A percentile compares a stretch with the other conserved stretches of the same genome.
Evolutionary conservation across 2,329 filamentous ascomycete genomes (phyloP).

Genomic region (Ustulina deusta): DNA sequence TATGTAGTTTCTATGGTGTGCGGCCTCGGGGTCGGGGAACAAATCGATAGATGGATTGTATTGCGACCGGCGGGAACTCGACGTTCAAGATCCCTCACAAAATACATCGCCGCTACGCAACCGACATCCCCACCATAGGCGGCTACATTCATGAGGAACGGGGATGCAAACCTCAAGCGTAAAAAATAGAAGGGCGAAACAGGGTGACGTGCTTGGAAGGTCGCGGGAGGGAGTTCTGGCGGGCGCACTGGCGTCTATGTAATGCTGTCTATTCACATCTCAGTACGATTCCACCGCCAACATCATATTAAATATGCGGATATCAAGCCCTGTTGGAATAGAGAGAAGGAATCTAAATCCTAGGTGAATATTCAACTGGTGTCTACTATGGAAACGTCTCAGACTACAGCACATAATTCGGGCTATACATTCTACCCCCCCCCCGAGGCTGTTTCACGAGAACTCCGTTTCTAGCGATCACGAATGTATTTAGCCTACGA

Average conservation of each 20-base stretch:
- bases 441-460: too few species aligned
- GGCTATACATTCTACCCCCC: too few species aligned
- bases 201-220: background rate
- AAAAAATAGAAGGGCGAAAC: background rate
- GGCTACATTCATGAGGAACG: background rate
- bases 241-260: background rate
- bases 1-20: background rate
- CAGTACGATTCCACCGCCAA: background rate
- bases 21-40: background rate
- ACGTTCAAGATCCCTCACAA: background rate
- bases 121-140: too few species aligned
- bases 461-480: too few species aligned
- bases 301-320: background rate
- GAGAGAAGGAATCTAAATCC: too few species aligned
- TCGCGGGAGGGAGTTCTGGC: background rate
- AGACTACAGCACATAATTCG: too few species aligned
- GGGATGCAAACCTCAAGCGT: background rate
- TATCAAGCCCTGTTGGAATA: background rate
- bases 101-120: background rate
- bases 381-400: too few species aligned
- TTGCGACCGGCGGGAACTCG: background rate
- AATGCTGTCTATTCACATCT: background rate
- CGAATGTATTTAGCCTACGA: too few species aligned
- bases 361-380: too few species aligned
- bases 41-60: background rate